Evolutionary conservation across 768 basidiomycete species (phyloP).

Genomic region (Mycena crocata): DNA sequence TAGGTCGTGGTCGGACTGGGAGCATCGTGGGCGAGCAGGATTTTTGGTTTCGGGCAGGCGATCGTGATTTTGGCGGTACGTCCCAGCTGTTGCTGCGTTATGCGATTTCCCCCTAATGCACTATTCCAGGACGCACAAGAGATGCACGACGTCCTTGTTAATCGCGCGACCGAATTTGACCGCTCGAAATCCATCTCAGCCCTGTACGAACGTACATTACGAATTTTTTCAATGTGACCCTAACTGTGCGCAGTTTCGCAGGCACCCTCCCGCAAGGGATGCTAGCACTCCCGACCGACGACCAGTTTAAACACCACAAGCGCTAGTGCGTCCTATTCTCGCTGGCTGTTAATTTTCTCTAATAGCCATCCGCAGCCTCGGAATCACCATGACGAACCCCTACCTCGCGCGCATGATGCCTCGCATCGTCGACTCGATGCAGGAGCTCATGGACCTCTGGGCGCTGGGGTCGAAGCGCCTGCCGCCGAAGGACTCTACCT

Average conservation of each 20-base stretch:
- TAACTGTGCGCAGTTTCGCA: not conserved
- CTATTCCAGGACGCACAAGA: constrained; percentile 18
- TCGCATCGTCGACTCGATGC: constrained; percentile 2
- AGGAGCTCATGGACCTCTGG: constrained; percentile 15
- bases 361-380: constrained; percentile 21
- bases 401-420: constrained; percentile 20
- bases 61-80: constrained; percentile 18
- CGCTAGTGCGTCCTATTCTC: too few species aligned
- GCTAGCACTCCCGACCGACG: constrained; percentile 15
- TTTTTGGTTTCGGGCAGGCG: constrained; percentile 14
- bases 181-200: constrained; percentile 5
- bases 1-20: constrained; percentile 15
- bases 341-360: too few species aligned
- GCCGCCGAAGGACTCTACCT: constrained; percentile 1
- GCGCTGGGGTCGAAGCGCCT: constrained; percentile 15
- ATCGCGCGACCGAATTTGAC: constrained; percentile 12
- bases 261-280: constrained; percentile 17
- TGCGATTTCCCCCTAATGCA: not conserved
- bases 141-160: constrained; percentile 18
- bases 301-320: constrained; percentile 18
- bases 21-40: constrained; percentile 1
- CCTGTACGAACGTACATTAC: not conserved
- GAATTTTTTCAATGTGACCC: not conserved
- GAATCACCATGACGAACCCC: constrained; percentile 15
- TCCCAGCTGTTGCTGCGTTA: not conserved